Percentiles rank a stretch among this genome's conserved stretches.
phyloP scores from a whole-genome alignment of 768 basidiomycete species.

The Pisolithus microcarpus region DNA sequence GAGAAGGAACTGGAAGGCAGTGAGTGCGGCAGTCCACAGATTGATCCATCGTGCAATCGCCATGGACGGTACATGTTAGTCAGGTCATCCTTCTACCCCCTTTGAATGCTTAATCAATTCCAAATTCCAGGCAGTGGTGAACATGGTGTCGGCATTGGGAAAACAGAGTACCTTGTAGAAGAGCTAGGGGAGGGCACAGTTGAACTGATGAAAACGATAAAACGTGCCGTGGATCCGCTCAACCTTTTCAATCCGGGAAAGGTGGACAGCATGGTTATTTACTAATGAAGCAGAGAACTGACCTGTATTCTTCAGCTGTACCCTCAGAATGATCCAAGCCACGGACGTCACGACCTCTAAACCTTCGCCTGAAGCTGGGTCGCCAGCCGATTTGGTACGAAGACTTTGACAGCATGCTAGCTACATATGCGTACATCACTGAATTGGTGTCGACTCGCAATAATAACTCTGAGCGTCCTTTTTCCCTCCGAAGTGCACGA shows the following conservation, averaged over 20 bases:
- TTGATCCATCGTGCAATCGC: conserved; percentile 65
- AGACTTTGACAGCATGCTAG: too few relatives aligned
- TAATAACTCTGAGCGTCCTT: too few relatives aligned
- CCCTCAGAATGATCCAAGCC: conserved; percentile 4
- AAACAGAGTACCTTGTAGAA: conserved; percentile 72
- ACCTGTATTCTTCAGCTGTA: conserved; percentile 10
- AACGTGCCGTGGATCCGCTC: conserved; percentile 68
- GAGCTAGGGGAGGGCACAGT: conserved; percentile 83
- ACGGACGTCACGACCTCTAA: too few relatives aligned
- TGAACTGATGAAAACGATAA: conserved; percentile 80
- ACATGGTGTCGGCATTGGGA: conserved; percentile 84
- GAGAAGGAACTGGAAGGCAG: conserved; percentile 51
- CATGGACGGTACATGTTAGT: conserved; percentile 71
- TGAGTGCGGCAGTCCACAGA: conserved; percentile 57
- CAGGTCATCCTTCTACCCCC: neutral
- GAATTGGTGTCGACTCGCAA: too few relatives aligned
- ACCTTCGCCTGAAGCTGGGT: too few relatives aligned
- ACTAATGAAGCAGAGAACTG: neutral
- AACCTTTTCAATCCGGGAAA: conserved; percentile 87
- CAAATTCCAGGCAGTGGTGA: conserved; percentile 64
- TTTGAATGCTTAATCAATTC: conserved; percentile 2
- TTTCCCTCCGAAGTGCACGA: too few relatives aligned
- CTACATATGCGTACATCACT: too few relatives aligned
- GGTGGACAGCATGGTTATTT: conserved; percentile 16
- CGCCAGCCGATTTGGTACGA: too few relatives aligned